These are phyloP conservation scores for Onygena corvina DNA, from an alignment of 2,329 filamentous ascomycete genomes.

Conservation along the genomic window DNA sequence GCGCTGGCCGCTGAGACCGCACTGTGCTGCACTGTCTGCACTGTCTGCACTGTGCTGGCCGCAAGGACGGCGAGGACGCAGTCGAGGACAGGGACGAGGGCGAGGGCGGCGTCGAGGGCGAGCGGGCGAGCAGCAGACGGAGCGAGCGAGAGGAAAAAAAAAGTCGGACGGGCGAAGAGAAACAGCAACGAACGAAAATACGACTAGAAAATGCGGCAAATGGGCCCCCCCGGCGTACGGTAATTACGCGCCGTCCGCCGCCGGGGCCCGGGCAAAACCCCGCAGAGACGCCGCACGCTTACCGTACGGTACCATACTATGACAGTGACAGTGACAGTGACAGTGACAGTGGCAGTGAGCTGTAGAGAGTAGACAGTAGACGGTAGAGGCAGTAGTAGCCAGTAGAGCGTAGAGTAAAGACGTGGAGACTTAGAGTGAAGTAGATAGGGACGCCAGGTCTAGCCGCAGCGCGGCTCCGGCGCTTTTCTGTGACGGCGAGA, in stretches of 20 bases:
- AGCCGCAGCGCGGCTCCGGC: too few relatives aligned
- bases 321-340: not conserved
- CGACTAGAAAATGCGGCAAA: conserved; percentile 8
- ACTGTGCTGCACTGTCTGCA: too few relatives aligned
- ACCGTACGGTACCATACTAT: not conserved
- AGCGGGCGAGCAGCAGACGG: conserved; percentile 17
- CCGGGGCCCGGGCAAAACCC: not conserved
- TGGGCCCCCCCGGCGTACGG: not conserved
- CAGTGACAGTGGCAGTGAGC: not conserved
- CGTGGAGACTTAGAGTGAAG: too few relatives aligned
- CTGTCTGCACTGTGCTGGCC: too few relatives aligned
- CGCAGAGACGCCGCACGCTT: not conserved
- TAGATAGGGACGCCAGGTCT: too few relatives aligned
- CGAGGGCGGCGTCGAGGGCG: conserved; percentile 18
- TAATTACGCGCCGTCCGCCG: not conserved
- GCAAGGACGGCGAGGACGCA: conserved; percentile 14
- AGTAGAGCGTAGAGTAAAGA: too few relatives aligned
- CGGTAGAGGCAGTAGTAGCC: too few relatives aligned
- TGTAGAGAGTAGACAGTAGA: not conserved
- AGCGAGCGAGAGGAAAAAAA: conserved; percentile 18
- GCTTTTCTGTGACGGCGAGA: too few relatives aligned
- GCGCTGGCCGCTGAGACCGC: too few relatives aligned
- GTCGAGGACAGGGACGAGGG: conserved; percentile 20
- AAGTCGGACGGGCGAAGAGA: conserved; percentile 12
- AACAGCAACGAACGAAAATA: conserved; percentile 2